Evolutionary conservation across 202 grass and related monocot genomes (phyloP).

Genomic region (Digitaria exilis): DNA sequence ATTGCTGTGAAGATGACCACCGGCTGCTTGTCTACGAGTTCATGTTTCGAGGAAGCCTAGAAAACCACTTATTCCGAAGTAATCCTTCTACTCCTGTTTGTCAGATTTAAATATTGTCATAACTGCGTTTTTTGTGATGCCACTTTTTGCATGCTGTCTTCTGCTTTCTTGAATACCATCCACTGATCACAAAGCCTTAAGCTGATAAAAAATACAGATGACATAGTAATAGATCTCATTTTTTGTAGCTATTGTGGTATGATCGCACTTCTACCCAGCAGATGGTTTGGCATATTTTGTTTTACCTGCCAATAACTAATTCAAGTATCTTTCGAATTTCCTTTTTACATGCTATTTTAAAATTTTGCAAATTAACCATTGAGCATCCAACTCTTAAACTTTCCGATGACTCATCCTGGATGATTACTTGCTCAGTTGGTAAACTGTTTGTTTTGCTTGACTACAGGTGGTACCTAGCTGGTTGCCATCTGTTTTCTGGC

Average conservation of each 20-base stretch:
- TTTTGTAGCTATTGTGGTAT: background rate
- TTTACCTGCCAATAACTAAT: background rate
- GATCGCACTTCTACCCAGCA: background rate
- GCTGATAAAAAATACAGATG: background rate
- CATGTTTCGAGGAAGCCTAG: slow-evolving; percentile 98
- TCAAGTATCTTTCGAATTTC: background rate
- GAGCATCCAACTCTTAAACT: slow-evolving; percentile 10
- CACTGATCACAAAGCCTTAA: background rate
- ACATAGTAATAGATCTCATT: slow-evolving; percentile 1
- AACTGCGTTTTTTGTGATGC: background rate
- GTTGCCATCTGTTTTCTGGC: background rate
- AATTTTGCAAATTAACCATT: background rate
- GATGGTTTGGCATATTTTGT: background rate
- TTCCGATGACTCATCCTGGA: background rate
- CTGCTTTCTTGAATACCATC: slow-evolving; percentile 6
- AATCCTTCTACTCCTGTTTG: slow-evolving; percentile 39
- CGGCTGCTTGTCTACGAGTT: slow-evolving; percentile 97
- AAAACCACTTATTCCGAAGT: slow-evolving; percentile 99
- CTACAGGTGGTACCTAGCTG: background rate
- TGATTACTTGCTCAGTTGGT: background rate
- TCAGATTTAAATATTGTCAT: slow-evolving; percentile 8
- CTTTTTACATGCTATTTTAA: background rate
- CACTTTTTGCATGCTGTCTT: slow-evolving; percentile 23
- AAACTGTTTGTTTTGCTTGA: too few relatives aligned
- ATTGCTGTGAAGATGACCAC: slow-evolving; percentile 98